These are phyloP conservation scores for Xylaria sp. DNA, from an alignment of 2,329 filamentous ascomycete genomes.

Conservation along the genomic window DNA sequence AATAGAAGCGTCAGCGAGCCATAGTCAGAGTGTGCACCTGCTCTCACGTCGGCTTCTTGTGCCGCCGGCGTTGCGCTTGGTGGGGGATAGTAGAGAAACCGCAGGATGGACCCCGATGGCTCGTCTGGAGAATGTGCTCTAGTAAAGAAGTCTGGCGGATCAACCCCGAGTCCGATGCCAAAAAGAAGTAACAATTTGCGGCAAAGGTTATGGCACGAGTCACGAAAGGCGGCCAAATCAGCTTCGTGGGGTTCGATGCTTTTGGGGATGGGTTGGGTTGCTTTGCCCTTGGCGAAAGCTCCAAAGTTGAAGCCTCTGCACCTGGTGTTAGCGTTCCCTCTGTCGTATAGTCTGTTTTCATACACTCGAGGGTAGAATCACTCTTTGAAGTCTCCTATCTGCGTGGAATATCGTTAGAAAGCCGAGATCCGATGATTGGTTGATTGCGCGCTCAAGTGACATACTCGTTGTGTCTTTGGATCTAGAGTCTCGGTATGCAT, in stretches of 20 bases:
- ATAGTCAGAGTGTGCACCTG: slow-evolving; percentile 93
- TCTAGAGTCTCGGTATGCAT: slow-evolving; percentile 92
- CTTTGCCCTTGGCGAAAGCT: slow-evolving; percentile 74
- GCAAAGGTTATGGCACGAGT: slow-evolving; percentile 78
- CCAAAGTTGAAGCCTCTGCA: slow-evolving; percentile 90
- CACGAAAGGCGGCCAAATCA: slow-evolving; percentile 74
- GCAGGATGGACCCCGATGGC: slow-evolving; percentile 69
- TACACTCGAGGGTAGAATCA: slow-evolving; percentile 49
- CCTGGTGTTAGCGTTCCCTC: slow-evolving; percentile 23
- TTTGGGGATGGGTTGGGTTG: slow-evolving; percentile 80
- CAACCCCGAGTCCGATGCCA: slow-evolving; percentile 75
- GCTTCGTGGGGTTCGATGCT: slow-evolving; percentile 69
- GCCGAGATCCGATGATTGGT: background rate
- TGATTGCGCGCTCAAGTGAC: slow-evolving; percentile 36
- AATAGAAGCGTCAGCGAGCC: slow-evolving; percentile 80
- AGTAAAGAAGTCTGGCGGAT: slow-evolving; percentile 65
- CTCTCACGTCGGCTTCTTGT: slow-evolving; percentile 74
- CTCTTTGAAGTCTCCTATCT: slow-evolving; percentile 92
- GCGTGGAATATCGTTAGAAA: slow-evolving; percentile 17
- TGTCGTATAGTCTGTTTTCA: slow-evolving; percentile 2
- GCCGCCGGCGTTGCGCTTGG: slow-evolving; percentile 57
- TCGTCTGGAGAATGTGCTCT: slow-evolving; percentile 60
- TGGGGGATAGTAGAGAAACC: slow-evolving; percentile 79
- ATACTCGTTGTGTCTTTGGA: slow-evolving; percentile 80
- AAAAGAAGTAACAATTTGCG: slow-evolving; percentile 79